Conservation (phyloP, 345 rosid genomes). For the Brassica juncea region DNA sequence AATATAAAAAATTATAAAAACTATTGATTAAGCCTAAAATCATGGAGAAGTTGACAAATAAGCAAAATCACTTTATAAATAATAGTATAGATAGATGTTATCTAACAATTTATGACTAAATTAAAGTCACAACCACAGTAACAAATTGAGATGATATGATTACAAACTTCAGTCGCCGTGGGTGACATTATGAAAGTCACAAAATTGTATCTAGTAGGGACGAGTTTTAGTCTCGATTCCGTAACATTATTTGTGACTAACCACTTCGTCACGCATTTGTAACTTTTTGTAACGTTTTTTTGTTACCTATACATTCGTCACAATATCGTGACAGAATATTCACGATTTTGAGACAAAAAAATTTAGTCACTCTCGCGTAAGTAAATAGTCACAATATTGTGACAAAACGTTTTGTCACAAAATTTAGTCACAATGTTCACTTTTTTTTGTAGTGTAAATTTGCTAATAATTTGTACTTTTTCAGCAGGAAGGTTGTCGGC, state of each 20-base stretch:
- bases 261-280: background rate
- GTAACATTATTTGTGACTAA: background rate
- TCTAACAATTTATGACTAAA: too few relatives aligned
- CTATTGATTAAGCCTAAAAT: too few relatives aligned
- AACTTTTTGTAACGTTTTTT: background rate
- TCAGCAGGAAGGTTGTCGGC: background rate
- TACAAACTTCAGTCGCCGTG: background rate
- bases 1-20: too few relatives aligned
- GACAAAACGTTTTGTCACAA: background rate
- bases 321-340: background rate
- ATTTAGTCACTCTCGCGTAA: background rate
- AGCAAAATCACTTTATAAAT: too few relatives aligned
- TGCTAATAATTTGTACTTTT: background rate
- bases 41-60: too few relatives aligned
- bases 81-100: too few relatives aligned
- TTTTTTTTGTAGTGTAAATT: too few relatives aligned
- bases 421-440: background rate
- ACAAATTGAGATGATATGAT: background rate
- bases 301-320: background rate
- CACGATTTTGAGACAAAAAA: background rate
- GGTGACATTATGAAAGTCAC: background rate
- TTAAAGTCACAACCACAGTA: background rate
- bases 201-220: background rate
- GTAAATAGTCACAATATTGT: background rate
- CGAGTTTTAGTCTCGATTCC: background rate